Conservation (phyloP, 345 rosid species). For the Mercurialis annua region DNA sequence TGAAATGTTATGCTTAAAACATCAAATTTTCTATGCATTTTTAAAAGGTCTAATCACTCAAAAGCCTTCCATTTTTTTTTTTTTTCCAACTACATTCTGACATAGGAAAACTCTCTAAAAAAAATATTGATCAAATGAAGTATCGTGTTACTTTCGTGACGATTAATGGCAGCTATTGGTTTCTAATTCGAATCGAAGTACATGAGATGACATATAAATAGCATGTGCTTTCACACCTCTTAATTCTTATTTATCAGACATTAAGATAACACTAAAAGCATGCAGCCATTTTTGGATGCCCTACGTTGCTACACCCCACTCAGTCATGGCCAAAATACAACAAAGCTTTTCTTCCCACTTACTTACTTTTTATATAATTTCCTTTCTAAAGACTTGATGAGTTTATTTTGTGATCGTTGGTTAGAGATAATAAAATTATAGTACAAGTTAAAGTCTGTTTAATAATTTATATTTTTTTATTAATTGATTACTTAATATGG, state of each 20-base stretch:
- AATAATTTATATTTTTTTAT: too few species aligned
- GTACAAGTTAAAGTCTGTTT: too few species aligned
- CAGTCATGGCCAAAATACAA: conserved; percentile 35
- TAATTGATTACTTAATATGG: too few species aligned
- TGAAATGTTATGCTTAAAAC: too few species aligned
- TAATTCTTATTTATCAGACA: conserved; percentile 26
- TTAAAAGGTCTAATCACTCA: too few species aligned
- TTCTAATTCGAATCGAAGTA: conserved; percentile 19
- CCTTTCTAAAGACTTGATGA: too few species aligned
- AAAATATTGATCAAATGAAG: too few species aligned
- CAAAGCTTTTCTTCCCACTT: conserved; percentile 31
- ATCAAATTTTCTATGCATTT: too few species aligned
- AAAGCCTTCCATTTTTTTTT: neutral
- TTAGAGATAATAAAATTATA: too few species aligned
- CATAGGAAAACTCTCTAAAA: too few species aligned
- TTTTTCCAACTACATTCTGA: too few species aligned
- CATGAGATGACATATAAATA: conserved; percentile 16
- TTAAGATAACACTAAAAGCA: conserved; percentile 37
- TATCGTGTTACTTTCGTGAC: neutral
- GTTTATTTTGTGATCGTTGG: too few species aligned
- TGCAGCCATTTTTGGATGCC: conserved; percentile 37
- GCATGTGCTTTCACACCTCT: conserved; percentile 23
- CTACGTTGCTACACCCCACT: conserved; percentile 31
- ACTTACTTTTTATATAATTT: neutral
- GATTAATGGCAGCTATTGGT: neutral